Evolutionary conservation across 2,329 filamentous ascomycete species (phyloP), one percentile per base, ranked within the genome.

Genomic region (Ophiosphaerella korrae): DNA sequence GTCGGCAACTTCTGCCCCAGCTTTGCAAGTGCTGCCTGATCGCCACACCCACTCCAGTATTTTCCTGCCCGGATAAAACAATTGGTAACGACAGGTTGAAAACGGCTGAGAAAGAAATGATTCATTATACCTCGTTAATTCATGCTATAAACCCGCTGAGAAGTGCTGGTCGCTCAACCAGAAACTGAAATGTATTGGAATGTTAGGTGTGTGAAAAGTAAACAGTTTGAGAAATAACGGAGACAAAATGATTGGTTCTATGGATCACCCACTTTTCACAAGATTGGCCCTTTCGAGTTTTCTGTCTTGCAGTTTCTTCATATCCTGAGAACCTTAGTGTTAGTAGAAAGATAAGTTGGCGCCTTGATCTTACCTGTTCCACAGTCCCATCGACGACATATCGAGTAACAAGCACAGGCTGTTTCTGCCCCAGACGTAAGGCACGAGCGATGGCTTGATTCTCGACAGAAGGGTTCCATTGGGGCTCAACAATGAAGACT

Each of bases 381-480:
- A 82, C 73, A 0, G 76, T 77, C 0, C 67, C 44, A 0, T 70
- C 60, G 0, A 79, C 72, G 0, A 81, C 66, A 37, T 83, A 83
- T 23, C 79, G 73, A 0, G 70, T 77, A 0, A 82, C 74, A 0
- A 63, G 48, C 0, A 84, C 80, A 8, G 74, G 45, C 5, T 73
- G 56, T 1, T 64, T 57, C 50, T 83, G 81, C 0, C 79, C 78
- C 0, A 83, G 65, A 0, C 81, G 74, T 3, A 81, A 64, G 0
- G 78, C 79, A 9, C 81, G 68, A 0, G 74, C 79, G 11, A 84
- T 76, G 0, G 81, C 82, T 47, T 84, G 81, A 11, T 74, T 75
- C 50, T 83, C 82, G 0, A 81, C 75, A 2, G 74, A 77, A 0
- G 80, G 81, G 34, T 83, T 84, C 80, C 81, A 84, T 23, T 84